Conservation (phyloP, 2,329 filamentous ascomycete genomes). For the Diatrype stigma region DNA sequence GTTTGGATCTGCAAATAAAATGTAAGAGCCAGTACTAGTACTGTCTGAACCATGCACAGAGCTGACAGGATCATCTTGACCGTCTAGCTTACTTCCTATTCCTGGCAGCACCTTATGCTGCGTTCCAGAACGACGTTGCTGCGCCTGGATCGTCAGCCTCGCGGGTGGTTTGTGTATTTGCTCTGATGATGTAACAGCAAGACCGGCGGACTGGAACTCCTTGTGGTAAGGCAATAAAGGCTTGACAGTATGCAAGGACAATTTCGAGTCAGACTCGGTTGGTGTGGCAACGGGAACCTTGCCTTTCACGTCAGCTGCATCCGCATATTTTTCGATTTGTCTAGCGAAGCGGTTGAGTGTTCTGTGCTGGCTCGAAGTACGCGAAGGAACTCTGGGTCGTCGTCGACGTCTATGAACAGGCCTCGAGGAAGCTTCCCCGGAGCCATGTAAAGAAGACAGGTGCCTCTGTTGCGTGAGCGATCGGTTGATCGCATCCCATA, state of each 20-base stretch:
- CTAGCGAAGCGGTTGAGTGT: slow-evolving; percentile 37
- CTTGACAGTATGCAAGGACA: slow-evolving; percentile 46
- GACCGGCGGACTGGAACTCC: slow-evolving; percentile 49
- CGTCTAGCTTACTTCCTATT: slow-evolving; percentile 9
- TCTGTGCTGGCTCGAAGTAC: slow-evolving; percentile 39
- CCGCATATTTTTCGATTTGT: slow-evolving; percentile 37
- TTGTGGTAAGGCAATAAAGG: slow-evolving; percentile 50
- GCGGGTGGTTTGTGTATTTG: slow-evolving; percentile 25
- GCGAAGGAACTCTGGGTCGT: slow-evolving; percentile 26
- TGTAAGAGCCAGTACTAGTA: slow-evolving; percentile 18
- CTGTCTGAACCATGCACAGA: slow-evolving; percentile 7
- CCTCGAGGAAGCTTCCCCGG: slow-evolving; percentile 7
- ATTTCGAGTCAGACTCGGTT: slow-evolving; percentile 35
- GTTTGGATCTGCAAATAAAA: slow-evolving; percentile 19
- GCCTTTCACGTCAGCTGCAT: slow-evolving; percentile 33
- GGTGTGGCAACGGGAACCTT: slow-evolving; percentile 36
- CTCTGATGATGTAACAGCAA: slow-evolving; percentile 53
- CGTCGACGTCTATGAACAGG: slow-evolving; percentile 4
- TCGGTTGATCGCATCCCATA: slow-evolving; percentile 42
- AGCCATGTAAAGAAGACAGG: slow-evolving; percentile 30
- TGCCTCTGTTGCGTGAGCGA: slow-evolving; percentile 42
- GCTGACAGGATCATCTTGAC: slow-evolving; percentile 12
- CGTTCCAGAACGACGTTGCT: background rate
- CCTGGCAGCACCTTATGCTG: slow-evolving; percentile 18
- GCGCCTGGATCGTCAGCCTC: slow-evolving; percentile 11